Percentiles rank a stretch among this genome's conserved stretches.
Evolutionary conservation across 2,329 filamentous ascomycete species (phyloP).

Genomic region (Microsporum audouinii): DNA sequence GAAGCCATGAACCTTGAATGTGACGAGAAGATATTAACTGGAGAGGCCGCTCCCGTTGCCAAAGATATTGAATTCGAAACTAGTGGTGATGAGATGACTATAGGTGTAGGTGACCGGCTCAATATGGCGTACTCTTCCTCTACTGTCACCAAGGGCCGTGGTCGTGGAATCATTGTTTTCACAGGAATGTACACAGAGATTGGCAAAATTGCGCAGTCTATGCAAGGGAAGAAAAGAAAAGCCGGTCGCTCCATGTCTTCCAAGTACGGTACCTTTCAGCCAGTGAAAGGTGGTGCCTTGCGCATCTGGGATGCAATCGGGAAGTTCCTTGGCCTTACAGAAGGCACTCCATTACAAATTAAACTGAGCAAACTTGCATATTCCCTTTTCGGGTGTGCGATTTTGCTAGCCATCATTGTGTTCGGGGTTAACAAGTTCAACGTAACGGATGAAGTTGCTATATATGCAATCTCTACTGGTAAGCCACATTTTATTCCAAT

Average conservation of each 20-base stretch:
- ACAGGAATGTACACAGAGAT: constrained; percentile 53
- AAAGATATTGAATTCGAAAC: constrained; percentile 35
- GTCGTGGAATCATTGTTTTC: constrained; percentile 46
- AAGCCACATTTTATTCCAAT: constrained; percentile 8
- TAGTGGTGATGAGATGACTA: constrained; percentile 20
- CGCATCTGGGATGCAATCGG: constrained; percentile 40
- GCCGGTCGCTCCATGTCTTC: constrained; percentile 34
- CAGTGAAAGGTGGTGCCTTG: constrained; percentile 41
- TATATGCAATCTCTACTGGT: constrained; percentile 48
- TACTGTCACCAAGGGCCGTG: constrained; percentile 49
- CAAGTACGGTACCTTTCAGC: constrained; percentile 35
- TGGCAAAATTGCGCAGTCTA: constrained; percentile 47
- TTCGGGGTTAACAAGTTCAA: constrained; percentile 49
- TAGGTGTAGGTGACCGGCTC: constrained; percentile 45
- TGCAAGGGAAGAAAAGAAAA: constrained; percentile 41
- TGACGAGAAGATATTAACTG: constrained; percentile 54
- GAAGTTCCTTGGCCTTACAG: constrained; percentile 48
- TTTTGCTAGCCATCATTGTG: constrained; percentile 51
- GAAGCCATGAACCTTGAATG: constrained; percentile 60
- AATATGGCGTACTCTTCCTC: constrained; percentile 53
- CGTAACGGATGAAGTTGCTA: constrained; percentile 46
- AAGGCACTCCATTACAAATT: constrained; percentile 73
- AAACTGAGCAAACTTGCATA: constrained; percentile 79
- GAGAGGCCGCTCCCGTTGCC: constrained; percentile 49
- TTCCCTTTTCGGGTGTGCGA: constrained; percentile 61